These are phyloP conservation scores for Clonostachys byssicola DNA, from an alignment of 2,329 filamentous ascomycete genomes.

Conservation along the genomic window DNA sequence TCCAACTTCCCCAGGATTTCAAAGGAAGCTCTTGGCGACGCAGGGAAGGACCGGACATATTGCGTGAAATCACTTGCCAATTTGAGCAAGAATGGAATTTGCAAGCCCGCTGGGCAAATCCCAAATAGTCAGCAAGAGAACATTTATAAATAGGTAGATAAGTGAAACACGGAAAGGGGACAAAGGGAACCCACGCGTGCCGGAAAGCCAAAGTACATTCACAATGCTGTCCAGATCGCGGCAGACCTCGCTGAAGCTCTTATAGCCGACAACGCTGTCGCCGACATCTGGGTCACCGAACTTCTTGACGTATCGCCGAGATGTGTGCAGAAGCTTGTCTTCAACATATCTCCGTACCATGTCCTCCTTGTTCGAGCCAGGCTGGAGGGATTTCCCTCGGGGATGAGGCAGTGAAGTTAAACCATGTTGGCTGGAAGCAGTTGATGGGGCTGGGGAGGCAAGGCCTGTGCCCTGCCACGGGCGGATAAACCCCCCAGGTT, in stretches of 20 bases:
- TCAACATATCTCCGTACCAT: constrained; percentile 55
- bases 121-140: background rate
- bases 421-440: constrained; percentile 31
- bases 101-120: constrained; percentile 59
- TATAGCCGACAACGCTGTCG: constrained; percentile 48
- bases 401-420: constrained; percentile 48
- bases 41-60: constrained; percentile 68
- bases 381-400: constrained; percentile 42
- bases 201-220: constrained; percentile 81
- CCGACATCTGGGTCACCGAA: constrained; percentile 37
- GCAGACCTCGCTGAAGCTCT: constrained; percentile 64
- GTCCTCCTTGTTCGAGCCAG: constrained; percentile 57
- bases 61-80: constrained; percentile 69
- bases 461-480: constrained; percentile 21
- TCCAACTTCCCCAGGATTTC: constrained; percentile 73
- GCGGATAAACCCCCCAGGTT: constrained; percentile 49
- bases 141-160: background rate
- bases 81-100: constrained; percentile 79
- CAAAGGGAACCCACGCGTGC: constrained; percentile 64
- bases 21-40: constrained; percentile 61
- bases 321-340: constrained; percentile 45
- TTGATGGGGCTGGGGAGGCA: constrained; percentile 51
- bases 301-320: constrained; percentile 58
- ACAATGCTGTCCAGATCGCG: constrained; percentile 71
- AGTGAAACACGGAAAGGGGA: background rate